phyloP scores from a whole-genome alignment of 2,329 filamentous ascomycete genomes.

The Triangularia setosa region DNA sequence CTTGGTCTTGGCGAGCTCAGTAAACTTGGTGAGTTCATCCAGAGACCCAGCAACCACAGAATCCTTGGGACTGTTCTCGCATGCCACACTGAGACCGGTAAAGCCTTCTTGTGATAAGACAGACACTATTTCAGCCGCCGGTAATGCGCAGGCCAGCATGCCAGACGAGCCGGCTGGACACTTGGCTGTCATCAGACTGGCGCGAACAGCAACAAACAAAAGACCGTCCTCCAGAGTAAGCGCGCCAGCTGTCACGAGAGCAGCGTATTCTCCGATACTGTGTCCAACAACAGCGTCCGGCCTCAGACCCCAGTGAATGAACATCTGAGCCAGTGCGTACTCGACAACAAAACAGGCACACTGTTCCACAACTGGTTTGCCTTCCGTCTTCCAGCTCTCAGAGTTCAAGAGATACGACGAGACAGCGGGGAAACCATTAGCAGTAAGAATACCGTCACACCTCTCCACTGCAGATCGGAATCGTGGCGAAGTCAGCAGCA shows the following conservation, averaged over 20 bases:
- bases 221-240: background rate
- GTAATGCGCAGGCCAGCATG: background rate
- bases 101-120: background rate
- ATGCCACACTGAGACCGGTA: background rate
- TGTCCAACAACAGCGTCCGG: background rate
- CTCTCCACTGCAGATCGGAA: background rate
- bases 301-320: background rate
- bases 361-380: background rate
- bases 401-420: background rate
- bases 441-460: background rate
- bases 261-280: background rate
- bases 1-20: background rate
- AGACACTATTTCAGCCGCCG: background rate
- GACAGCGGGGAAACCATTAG: background rate
- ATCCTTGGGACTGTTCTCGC: background rate
- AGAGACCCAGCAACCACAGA: constrained; percentile 4
- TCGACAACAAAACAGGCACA: background rate
- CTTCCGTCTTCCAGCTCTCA: background rate
- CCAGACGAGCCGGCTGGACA: background rate
- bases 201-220: background rate
- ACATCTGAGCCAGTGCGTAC: background rate
- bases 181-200: background rate
- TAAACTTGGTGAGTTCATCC: background rate
- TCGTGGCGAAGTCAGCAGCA: background rate
- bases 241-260: background rate